These are phyloP conservation scores for Umbilicus rupestris DNA, from an alignment of 164 flowering plant genomes.

Conservation along the genomic window DNA sequence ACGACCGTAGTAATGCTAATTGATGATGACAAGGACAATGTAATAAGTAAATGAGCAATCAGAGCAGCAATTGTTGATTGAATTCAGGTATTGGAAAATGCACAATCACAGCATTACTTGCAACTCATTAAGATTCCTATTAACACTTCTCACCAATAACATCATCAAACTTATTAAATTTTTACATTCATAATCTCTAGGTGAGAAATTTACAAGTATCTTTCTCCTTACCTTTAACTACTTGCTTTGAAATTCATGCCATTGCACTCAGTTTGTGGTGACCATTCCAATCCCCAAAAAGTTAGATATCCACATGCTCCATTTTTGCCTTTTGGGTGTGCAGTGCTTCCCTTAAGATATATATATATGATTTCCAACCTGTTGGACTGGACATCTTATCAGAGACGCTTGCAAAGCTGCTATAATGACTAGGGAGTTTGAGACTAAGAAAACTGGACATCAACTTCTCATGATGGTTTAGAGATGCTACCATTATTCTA, in stretches of 20 bases:
- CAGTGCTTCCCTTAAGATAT: no score
- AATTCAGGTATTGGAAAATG: background rate
- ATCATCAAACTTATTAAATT: background rate
- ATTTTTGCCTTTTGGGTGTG: background rate
- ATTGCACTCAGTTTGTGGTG: background rate
- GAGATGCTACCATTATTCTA: no score
- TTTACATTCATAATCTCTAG: background rate
- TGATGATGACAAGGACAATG: no score
- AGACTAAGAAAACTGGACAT: no score
- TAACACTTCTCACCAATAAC: slow-evolving; percentile 4
- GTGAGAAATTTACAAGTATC: background rate
- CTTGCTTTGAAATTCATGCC: background rate
- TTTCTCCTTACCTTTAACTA: background rate
- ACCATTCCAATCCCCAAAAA: background rate
- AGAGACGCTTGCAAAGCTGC: no score
- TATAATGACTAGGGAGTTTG: no score
- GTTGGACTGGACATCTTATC: no score
- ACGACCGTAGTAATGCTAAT: no score
- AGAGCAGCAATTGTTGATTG: no score
- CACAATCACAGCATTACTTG: background rate
- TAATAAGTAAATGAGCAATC: no score
- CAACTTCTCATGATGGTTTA: no score
- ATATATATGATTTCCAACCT: no score
- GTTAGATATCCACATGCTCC: background rate
- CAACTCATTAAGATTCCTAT: background rate